Conservation (phyloP, 352 stramenopile genomes). For the Phytopythium litorale region DNA sequence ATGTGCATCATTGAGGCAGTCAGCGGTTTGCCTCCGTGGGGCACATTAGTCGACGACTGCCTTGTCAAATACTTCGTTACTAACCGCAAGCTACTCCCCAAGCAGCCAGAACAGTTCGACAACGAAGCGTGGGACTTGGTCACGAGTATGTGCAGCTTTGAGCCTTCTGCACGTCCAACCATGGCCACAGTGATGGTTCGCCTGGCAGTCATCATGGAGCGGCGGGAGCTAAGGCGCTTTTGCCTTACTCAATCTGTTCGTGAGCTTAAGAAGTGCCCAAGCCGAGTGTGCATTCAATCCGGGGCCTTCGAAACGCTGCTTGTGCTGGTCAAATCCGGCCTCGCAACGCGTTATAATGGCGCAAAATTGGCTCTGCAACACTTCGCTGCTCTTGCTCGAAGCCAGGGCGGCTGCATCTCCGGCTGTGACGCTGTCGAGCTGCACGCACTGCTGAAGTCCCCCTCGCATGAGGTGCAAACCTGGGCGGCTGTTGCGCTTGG, state of each 20-base stretch:
- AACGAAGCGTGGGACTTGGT: neutral
- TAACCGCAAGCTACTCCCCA: neutral
- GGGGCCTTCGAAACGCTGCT: neutral
- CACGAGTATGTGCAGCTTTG: neutral
- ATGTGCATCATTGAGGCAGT: conserved; percentile 2
- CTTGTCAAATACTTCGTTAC: neutral
- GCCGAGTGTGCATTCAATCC: neutral
- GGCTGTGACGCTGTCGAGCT: neutral
- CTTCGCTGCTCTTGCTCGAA: neutral
- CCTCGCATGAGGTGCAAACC: neutral
- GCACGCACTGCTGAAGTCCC: neutral
- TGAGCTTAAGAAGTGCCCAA: neutral
- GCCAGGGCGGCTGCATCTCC: neutral
- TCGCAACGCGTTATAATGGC: neutral
- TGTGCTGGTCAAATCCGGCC: neutral
- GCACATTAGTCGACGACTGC: neutral
- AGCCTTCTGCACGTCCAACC: neutral
- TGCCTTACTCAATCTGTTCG: neutral
- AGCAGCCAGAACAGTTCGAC: neutral
- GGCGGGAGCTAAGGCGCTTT: neutral
- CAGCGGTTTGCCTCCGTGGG: neutral
- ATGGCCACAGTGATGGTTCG: neutral
- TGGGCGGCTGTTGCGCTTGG: neutral
- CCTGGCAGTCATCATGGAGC: neutral
- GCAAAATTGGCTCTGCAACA: neutral